These are phyloP conservation scores for Omphalea diandra DNA, from an alignment of 441 rosid species.

Conservation along the genomic window DNA sequence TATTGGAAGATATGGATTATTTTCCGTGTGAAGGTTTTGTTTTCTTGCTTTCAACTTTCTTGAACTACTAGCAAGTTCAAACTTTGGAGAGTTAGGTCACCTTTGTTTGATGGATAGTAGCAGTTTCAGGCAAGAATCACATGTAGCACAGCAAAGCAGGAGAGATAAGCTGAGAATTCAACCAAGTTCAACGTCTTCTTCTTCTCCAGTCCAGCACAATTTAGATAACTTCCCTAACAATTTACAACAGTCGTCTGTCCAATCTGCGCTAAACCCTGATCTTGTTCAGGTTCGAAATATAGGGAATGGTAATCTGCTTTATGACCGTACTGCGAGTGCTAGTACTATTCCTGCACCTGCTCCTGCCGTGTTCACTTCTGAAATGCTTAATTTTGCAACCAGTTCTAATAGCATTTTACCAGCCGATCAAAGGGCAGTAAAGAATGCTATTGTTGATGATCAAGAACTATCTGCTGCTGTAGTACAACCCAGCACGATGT, in stretches of 20 bases:
- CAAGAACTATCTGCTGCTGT: slow-evolving; percentile 31
- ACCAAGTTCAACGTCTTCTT: slow-evolving; percentile 18
- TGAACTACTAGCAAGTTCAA: background rate
- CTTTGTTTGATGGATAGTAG: slow-evolving; percentile 37
- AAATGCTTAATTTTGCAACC: slow-evolving; percentile 24
- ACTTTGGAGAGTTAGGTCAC: too few species aligned
- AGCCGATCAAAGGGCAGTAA: slow-evolving; percentile 22
- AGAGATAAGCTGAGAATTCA: slow-evolving; percentile 48
- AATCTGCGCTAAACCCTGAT: slow-evolving; percentile 30
- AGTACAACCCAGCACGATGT: too few species aligned
- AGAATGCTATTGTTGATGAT: slow-evolving; percentile 26
- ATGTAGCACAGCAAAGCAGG: slow-evolving; percentile 51
- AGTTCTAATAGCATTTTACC: slow-evolving; percentile 21
- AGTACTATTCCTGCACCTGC: background rate
- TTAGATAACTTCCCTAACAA: slow-evolving; percentile 26
- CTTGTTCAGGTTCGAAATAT: slow-evolving; percentile 30
- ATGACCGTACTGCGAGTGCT: slow-evolving; percentile 11
- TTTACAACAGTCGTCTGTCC: slow-evolving; percentile 29
- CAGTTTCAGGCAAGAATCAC: slow-evolving; percentile 40
- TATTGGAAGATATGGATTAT: too few species aligned
- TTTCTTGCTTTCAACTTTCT: too few species aligned
- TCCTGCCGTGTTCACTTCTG: slow-evolving; percentile 23
- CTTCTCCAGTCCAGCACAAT: slow-evolving; percentile 21
- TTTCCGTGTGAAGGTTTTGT: too few species aligned
- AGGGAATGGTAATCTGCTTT: slow-evolving; percentile 23